Evolutionary conservation across 306 rosid species (phyloP).

Genomic region (Corylus avellana): DNA sequence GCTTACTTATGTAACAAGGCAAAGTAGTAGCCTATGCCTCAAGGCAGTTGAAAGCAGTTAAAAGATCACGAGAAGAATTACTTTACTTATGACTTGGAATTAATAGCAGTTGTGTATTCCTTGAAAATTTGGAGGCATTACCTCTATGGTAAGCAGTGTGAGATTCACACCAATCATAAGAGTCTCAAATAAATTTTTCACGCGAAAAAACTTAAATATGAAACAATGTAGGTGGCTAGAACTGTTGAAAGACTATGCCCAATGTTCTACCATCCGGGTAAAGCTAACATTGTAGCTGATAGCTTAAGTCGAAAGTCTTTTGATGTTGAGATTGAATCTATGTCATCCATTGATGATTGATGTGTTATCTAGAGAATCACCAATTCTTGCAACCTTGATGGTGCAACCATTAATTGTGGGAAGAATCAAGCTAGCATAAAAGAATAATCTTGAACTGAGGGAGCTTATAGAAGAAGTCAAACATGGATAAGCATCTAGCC

Average conservation of each 20-base stretch:
- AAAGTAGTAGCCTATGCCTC: neutral
- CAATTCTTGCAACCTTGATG: no score
- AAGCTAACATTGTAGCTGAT: neutral
- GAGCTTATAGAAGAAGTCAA: no score
- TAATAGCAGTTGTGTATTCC: neutral
- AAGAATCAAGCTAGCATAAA: no score
- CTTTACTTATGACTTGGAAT: neutral
- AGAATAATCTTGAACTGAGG: no score
- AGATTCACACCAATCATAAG: neutral
- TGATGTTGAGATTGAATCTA: neutral
- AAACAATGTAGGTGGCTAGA: neutral
- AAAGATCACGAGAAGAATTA: neutral
- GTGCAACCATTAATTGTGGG: no score
- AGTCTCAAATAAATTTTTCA: neutral
- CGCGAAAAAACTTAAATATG: neutral
- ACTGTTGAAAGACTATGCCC: neutral
- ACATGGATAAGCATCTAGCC: no score
- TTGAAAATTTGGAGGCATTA: slow-evolving; percentile 1
- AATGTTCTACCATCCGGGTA: neutral
- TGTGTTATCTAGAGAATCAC: no score
- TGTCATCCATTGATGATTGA: no score
- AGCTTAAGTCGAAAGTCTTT: neutral
- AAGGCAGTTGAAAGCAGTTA: neutral
- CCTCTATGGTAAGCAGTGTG: neutral
- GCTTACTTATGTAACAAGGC: neutral